Base-by-base conservation (phyloP, 2,329 filamentous ascomycete genomes). In the Pestalotiopsis sp. region DNA sequence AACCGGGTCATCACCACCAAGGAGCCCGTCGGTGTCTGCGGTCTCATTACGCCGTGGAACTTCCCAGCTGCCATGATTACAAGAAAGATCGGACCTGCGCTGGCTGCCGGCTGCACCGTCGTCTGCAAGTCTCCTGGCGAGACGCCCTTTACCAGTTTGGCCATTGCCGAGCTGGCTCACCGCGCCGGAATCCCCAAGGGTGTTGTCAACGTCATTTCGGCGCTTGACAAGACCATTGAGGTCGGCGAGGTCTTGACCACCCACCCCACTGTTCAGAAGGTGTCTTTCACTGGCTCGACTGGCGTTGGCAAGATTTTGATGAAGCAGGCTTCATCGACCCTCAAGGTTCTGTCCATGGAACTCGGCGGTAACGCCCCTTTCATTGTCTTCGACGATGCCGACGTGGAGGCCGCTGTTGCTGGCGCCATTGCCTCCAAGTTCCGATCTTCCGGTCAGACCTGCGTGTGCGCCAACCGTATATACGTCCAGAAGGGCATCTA, bases 371-470 rank as follows among this genome's bases (percentile, higher is more conserved):
- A 98, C 79, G 93, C 95, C 0, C 95, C 95, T 1, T 97, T 98
- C 79, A 98, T 98, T 73, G 94, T 98, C 41, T 98, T 98, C 77
- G 94, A 98, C 76, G 95, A 98, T 76, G 93, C 95, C 23, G 93
- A 98, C 77, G 83, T 98, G 23, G 95, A 98, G 69, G 83, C 85
- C 4, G 96, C 96, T 2, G 94, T 98, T 1, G 83, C 89, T 0
- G 95, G 95, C 31, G 94, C 94, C 62, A 88, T 98, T 66, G 84
- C 91, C 27, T 95, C 90, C 76, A 99, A 98, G 81, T 98, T 98
- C 89, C 92, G 96, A 67, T 94, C 92, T 49, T 97, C 93, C 0
- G 96, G 96, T 45, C 96, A 99, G 85, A 98, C 96, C 0, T 99
- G 96, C 80, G 95, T 98, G 25, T 95, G 92, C 76, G 93, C 93